Base-by-base conservation (phyloP, 768 basidiomycete species). In the Dictyophora rubrovolvata region DNA sequence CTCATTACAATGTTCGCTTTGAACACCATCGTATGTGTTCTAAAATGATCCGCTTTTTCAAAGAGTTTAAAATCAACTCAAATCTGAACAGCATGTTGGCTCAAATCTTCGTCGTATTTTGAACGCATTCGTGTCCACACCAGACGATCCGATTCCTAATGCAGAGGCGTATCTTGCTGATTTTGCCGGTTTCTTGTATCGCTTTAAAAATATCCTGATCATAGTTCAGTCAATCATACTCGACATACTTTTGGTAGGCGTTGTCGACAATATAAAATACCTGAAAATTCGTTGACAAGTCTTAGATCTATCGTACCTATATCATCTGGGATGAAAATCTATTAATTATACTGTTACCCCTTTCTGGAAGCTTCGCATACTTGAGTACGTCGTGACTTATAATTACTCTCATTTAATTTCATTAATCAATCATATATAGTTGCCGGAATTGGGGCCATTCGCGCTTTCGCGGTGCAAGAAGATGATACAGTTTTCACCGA, bases 131-230 rank as follows among this genome's bases (percentile, higher is more conserved):
- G 50, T 59, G 17, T 48, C 49, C 33, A 59, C 23, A 11, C 22
- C 57, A n/a, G 33, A n/a, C 22, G 57, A 59, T 50, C 50, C 50
- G 6, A 5, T 36, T 11, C 57, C 57, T n/a, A 28, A 59, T 53
- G 23, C 57, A 37, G 57, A 48, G 11, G 57, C 16, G 10, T 59
- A 59, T 59, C 49, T 59, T 10, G 57, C 57, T 17, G 57, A 59
- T 23, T 48, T 59, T 11, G 33, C 57, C 10, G 57, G 57, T 16
- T 52, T 59, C 23, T 20, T 59, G 5, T 59, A 59, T 46, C 57
- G 57, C 35, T 59, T 59, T 17, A 28, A 52, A 48, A 59, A 50
- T 47, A 59, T 59, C 57, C 2, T 59, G 11, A 9, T 51, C 5
- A 14, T 59, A 2, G 23, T 59, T 23, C 57, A 59, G 36, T 34